Evolutionary conservation across 192 early-diverging fungal species (phyloP).

Genomic region (Fimicolochytrium jonesii): DNA sequence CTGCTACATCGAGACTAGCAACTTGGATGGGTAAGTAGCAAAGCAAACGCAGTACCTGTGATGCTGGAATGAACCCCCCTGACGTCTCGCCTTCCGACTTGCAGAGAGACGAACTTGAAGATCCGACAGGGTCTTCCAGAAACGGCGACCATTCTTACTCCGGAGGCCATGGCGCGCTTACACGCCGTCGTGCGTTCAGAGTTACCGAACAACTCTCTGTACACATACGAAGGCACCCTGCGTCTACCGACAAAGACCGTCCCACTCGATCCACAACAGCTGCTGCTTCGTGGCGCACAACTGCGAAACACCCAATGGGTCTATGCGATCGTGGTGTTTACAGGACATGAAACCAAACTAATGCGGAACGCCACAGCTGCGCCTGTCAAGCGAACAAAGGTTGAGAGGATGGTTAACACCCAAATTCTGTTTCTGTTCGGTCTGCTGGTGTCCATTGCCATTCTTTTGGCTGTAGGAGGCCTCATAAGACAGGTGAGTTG

Average conservation of each 20-base stretch:
- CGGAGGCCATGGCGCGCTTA: constrained; percentile 55
- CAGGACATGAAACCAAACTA: constrained; percentile 96
- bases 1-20: constrained; percentile 97
- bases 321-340: constrained; percentile 96
- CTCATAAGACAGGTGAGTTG: constrained; percentile 37
- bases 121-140: constrained; percentile 92
- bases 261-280: constrained; percentile 82
- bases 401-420: constrained; percentile 86
- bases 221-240: constrained; percentile 86
- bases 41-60: not conserved
- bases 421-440: constrained; percentile 92
- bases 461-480: constrained; percentile 81
- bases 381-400: constrained; percentile 90
- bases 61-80: too few relatives aligned
- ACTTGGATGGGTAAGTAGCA: constrained; percentile 80
- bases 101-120: constrained; percentile 94
- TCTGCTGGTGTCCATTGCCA: constrained; percentile 75
- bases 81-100: too few relatives aligned
- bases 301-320: constrained; percentile 93
- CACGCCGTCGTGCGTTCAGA: constrained; percentile 75
- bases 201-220: constrained; percentile 92
- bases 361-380: constrained; percentile 90
- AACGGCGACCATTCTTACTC: constrained; percentile 69
- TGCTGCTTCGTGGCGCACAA: constrained; percentile 90
- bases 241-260: constrained; percentile 54